Conservation (phyloP, 768 basidiomycete genomes). For the Coprinopsis marcescibilis region DNA sequence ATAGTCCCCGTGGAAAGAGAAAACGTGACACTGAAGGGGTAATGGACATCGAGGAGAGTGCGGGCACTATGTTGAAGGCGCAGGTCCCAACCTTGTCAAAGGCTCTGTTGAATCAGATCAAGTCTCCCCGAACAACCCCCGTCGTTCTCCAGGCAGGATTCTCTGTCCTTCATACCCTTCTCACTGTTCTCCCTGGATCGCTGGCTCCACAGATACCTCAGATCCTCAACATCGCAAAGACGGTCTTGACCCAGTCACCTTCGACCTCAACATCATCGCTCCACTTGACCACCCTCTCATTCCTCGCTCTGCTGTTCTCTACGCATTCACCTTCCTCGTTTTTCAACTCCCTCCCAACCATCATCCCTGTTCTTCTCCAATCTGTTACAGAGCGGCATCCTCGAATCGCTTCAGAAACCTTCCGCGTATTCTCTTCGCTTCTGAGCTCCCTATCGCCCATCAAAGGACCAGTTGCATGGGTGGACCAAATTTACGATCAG, state of each 20-base stretch:
- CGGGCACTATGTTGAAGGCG: constrained; percentile 60
- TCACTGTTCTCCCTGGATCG: constrained; percentile 79
- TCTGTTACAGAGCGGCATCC: constrained; percentile 81
- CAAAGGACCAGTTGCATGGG: constrained; percentile 53
- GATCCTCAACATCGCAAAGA: constrained; percentile 60
- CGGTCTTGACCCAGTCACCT: constrained; percentile 59
- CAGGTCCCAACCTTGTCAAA: constrained; percentile 80
- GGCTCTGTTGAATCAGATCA: constrained; percentile 80
- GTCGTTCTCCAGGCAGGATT: constrained; percentile 84
- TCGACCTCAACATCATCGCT: constrained; percentile 76
- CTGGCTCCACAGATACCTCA: constrained; percentile 62
- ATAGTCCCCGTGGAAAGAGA: constrained; percentile 55
- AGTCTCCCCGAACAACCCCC: constrained; percentile 70
- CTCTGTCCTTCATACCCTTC: constrained; percentile 64
- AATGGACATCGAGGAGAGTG: constrained; percentile 71
- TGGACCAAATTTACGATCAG: constrained; percentile 68
- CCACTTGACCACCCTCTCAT: constrained; percentile 78
- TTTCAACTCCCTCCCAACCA: constrained; percentile 48
- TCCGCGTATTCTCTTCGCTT: constrained; percentile 81
- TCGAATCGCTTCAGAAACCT: constrained; percentile 81
- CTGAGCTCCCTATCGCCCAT: constrained; percentile 71
- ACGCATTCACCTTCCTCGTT: constrained; percentile 59
- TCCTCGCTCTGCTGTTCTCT: constrained; percentile 80
- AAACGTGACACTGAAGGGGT: constrained; percentile 70
- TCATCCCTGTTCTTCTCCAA: constrained; percentile 72